phyloP scores from a whole-genome alignment of 2,329 filamentous ascomycete genomes.

The Diaporthe destruens region DNA sequence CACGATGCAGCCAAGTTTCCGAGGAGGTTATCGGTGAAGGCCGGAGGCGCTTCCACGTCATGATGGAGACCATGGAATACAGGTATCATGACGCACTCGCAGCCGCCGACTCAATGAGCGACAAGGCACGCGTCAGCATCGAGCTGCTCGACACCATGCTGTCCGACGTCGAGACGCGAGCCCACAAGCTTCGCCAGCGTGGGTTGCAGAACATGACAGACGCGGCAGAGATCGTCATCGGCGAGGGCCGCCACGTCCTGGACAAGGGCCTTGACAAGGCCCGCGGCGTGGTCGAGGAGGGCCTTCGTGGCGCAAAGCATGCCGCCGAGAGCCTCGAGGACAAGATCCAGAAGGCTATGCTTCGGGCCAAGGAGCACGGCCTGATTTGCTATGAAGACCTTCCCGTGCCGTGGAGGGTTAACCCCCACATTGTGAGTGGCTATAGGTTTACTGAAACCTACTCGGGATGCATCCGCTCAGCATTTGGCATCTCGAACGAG shows the following conservation, averaged over 20 bases:
- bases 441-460: slow-evolving; percentile 96
- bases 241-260: slow-evolving; percentile 82
- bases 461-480: slow-evolving; percentile 86
- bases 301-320: slow-evolving; percentile 83
- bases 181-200: slow-evolving; percentile 82
- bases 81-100: slow-evolving; percentile 88
- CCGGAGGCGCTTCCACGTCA: slow-evolving; percentile 83
- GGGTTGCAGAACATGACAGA: slow-evolving; percentile 75
- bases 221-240: slow-evolving; percentile 79
- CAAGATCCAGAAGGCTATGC: slow-evolving; percentile 83
- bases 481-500: slow-evolving; percentile 91
- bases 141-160: slow-evolving; percentile 88
- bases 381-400: slow-evolving; percentile 91
- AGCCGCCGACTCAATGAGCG: slow-evolving; percentile 87
- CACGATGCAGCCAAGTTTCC: slow-evolving; percentile 89
- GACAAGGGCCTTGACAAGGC: slow-evolving; percentile 83
- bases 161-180: slow-evolving; percentile 84
- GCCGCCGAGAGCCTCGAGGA: slow-evolving; percentile 87
- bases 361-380: slow-evolving; percentile 81
- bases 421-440: slow-evolving; percentile 90
- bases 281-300: slow-evolving; percentile 81
- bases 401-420: slow-evolving; percentile 91
- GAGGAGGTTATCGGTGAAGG: slow-evolving; percentile 92
- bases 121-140: slow-evolving; percentile 90
- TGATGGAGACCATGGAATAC: slow-evolving; percentile 92